phyloP scores from a whole-genome alignment of 2,329 filamentous ascomycete genomes.

The Fusarium globosum region DNA sequence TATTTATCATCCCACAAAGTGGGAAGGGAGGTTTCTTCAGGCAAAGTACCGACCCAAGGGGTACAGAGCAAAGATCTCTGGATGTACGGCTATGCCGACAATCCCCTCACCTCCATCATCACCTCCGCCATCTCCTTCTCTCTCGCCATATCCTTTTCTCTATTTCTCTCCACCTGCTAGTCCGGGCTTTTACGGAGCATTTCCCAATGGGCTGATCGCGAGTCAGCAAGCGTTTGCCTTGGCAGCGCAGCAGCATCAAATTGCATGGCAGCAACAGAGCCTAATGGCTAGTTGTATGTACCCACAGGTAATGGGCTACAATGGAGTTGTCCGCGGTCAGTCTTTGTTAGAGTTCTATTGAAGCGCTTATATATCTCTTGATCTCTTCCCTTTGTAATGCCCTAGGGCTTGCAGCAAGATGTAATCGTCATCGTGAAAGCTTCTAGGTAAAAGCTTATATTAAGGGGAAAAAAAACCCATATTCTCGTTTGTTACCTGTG shows the following conservation, averaged over 20 bases:
- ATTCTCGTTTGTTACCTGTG: too few relatives aligned
- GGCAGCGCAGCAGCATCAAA: not conserved
- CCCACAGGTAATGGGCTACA: not conserved
- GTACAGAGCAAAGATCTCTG: not conserved
- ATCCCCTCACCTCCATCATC: not conserved
- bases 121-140: not conserved
- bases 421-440: too few relatives aligned
- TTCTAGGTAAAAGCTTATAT: too few relatives aligned
- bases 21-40: not conserved
- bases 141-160: not conserved
- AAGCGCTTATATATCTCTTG: too few relatives aligned
- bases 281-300: not conserved
- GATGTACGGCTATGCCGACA: not conserved
- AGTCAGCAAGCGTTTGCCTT: not conserved
- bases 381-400: too few relatives aligned
- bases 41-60: constrained; percentile 3
- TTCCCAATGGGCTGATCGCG: too few relatives aligned
- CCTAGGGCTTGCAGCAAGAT: too few relatives aligned
- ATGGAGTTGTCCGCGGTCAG: not conserved
- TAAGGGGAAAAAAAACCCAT: too few relatives aligned
- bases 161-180: not conserved
- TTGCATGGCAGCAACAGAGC: not conserved
- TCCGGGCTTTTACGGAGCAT: not conserved
- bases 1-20: not conserved
- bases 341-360: not conserved